Conservation (phyloP, 306 rosid genomes). For the Pyrus betulifolia region DNA sequence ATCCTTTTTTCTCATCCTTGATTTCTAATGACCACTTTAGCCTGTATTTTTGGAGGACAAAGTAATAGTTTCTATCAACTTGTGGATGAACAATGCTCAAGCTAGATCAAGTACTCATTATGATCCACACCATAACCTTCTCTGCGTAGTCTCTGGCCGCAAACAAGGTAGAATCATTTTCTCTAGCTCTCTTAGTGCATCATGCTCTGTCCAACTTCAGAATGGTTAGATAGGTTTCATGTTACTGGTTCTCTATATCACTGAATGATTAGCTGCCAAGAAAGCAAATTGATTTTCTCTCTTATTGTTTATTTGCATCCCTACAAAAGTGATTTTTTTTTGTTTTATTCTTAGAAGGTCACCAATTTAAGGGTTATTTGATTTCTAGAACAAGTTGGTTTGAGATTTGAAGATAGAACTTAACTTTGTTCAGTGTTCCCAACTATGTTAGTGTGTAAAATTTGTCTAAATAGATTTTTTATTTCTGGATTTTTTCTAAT, state of each 20-base stretch:
- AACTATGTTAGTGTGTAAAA: background rate
- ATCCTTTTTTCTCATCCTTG: background rate
- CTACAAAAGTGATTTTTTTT: background rate
- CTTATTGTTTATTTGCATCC: background rate
- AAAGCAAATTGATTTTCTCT: background rate
- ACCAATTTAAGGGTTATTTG: background rate
- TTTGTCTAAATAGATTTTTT: background rate
- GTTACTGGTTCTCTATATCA: background rate
- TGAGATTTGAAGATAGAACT: background rate
- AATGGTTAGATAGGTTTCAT: background rate
- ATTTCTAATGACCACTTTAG: constrained; percentile 31
- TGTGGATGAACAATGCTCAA: constrained; percentile 88
- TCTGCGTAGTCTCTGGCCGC: constrained; percentile 77
- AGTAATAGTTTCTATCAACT: constrained; percentile 58
- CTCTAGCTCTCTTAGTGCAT: background rate
- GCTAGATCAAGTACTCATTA: constrained; percentile 95
- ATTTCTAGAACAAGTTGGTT: background rate
- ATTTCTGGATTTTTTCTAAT: background rate
- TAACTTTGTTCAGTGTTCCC: background rate
- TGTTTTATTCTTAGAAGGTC: background rate
- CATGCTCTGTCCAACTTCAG: background rate
- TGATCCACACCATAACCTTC: constrained; percentile 92
- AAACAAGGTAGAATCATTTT: constrained; percentile 55
- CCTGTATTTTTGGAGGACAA: constrained; percentile 60
- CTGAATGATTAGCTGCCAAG: background rate